Evolutionary conservation across 2,329 filamentous ascomycete genomes (phyloP).

Genomic region (Fusarium haematococcum): DNA sequence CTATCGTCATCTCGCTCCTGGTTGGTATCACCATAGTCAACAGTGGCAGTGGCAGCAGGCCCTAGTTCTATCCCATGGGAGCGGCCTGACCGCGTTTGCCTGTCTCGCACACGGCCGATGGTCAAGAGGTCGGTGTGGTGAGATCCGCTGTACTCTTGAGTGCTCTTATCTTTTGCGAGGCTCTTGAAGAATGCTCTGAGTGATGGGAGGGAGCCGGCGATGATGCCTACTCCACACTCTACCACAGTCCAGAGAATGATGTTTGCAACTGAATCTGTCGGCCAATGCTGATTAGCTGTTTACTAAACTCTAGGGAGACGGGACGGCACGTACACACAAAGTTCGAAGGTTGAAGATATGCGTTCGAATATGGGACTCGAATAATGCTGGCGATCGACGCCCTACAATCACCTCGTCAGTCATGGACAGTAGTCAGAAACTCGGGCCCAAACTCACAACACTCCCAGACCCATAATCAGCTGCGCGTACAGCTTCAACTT

Average conservation of each 20-base stretch:
- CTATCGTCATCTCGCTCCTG: neutral
- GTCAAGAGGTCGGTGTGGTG: neutral
- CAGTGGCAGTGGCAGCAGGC: neutral
- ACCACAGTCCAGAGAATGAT: neutral
- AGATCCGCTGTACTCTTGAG: neutral
- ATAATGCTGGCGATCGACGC: neutral
- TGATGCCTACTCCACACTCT: neutral
- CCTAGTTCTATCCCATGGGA: neutral
- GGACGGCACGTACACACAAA: neutral
- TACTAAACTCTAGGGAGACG: neutral
- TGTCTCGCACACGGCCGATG: neutral
- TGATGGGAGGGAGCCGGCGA: conserved; percentile 10
- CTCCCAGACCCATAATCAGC: neutral
- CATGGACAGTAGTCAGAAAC: neutral
- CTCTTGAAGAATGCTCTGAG: conserved; percentile 6
- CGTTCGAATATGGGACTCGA: neutral
- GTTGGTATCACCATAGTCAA: neutral
- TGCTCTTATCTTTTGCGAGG: conserved; percentile 2
- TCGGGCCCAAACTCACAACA: neutral
- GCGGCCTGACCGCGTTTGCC: neutral
- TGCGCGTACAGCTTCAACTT: neutral
- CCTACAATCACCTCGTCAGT: neutral
- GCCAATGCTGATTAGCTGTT: neutral
- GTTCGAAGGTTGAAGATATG: neutral
- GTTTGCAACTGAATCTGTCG: neutral